Evolutionary conservation across 208 protist species (phyloP).

Genomic region (Crithidia mellificae): DNA sequence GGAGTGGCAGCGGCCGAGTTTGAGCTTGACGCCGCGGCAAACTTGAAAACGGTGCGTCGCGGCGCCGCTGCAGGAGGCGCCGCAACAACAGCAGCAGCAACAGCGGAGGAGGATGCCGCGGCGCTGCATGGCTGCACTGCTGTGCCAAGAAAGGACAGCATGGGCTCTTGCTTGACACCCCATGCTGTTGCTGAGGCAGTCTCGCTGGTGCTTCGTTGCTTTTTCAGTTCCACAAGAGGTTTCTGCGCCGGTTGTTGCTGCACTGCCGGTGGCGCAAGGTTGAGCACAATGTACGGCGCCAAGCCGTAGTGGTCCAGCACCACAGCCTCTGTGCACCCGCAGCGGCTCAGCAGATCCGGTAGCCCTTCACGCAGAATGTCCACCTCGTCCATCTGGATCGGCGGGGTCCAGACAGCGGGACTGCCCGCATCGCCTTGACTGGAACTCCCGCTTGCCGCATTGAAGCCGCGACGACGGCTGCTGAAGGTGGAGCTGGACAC

Average conservation of each 20-base stretch:
- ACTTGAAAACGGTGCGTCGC: slow-evolving; percentile 43
- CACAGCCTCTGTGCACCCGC: slow-evolving; percentile 44
- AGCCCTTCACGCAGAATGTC: slow-evolving; percentile 75
- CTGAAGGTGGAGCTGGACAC: background rate
- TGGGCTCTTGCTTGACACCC: background rate
- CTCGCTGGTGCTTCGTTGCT: too few relatives aligned
- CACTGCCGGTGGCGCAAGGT: slow-evolving; percentile 17
- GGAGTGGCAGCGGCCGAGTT: too few relatives aligned
- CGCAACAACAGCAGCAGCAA: too few relatives aligned
- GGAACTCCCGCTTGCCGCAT: background rate
- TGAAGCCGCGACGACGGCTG: background rate
- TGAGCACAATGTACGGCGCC: slow-evolving; percentile 68
- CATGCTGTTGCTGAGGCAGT: too few relatives aligned
- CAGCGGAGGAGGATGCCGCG: background rate
- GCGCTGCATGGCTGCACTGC: background rate
- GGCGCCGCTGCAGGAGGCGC: too few relatives aligned
- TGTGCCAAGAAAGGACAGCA: background rate
- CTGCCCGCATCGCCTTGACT: background rate
- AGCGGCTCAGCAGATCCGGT: slow-evolving; percentile 49
- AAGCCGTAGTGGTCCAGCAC: slow-evolving; percentile 68
- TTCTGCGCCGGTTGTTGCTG: too few relatives aligned
- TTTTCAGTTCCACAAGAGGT: too few relatives aligned
- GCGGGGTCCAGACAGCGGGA: background rate
- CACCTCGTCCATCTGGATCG: slow-evolving; percentile 32
- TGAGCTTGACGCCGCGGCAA: background rate